Evolutionary conservation across 192 early-diverging fungal genomes (phyloP), one percentile per base, ranked within the genome.

Genomic region (Backusella liffmaniae): DNA sequence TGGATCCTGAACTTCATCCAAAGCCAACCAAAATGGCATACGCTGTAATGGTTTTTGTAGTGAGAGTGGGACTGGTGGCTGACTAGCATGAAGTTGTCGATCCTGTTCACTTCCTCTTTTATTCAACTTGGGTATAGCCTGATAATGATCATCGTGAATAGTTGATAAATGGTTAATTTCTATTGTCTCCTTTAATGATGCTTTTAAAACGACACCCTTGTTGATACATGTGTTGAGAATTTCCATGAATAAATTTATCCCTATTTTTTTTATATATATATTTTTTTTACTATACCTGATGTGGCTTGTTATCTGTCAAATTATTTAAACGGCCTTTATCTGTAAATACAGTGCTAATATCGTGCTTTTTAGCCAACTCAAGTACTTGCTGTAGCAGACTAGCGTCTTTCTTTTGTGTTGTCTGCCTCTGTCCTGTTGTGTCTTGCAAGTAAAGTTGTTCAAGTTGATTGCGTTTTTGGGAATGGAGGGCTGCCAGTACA

Each of bases 1-100:
- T 9, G 88, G 88, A 78, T 89, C 88, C 26, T 86, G 84, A 0
- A 89, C 80, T 59, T 89, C 78, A 71, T 89, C 88, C 21, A 87
- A 67, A 0, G 88, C 88, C 36, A 89, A 74, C 88, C 88, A 89
- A 6, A 89, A 75, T 12, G 88, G 88, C 1, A 66, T 39, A 34
- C 79, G 65, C 9, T 70, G 35, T 35, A 42, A n/a, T 21, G 26
- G 30, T 49, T 44, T n/a, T 67, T 41, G 5, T 29, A 56, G 62
- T n/a, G 15, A n/a, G 77, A 78, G 10, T 68, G 51, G 21, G 67
- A 30, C 26, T 7, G 26, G 37, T 69, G 16, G 67, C 21, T 56
- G 21, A n/a, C 32, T 77, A 73, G 7, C 34, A n/a, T 68, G 74
- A 10, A 62, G 21, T 67, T 51, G 66, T 66, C 74, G 18, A 65